Conservation (phyloP, 169 alveolate species). For the Besnoitia besnoiti region DNA sequence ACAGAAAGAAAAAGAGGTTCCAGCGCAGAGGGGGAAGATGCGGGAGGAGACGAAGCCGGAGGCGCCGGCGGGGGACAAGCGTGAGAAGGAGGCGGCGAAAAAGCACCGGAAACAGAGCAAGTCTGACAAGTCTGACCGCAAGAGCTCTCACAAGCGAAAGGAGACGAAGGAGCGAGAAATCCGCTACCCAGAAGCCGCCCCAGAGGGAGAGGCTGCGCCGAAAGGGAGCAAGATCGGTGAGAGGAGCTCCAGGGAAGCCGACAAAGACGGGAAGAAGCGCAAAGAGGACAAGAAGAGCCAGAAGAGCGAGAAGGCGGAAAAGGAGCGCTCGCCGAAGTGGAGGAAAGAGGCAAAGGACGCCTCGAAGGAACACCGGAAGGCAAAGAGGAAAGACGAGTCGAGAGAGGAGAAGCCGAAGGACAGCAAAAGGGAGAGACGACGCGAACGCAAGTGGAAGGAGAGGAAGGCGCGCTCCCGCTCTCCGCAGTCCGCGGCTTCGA, state of each 20-base stretch:
- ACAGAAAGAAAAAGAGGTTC: no score
- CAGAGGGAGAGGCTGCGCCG: no score
- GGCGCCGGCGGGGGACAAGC: constrained; percentile 7
- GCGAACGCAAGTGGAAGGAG: background rate
- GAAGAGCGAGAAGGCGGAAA: background rate
- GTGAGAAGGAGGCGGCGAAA: background rate
- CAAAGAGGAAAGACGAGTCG: background rate
- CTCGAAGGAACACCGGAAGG: background rate
- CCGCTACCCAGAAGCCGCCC: no score
- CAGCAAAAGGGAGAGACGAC: background rate
- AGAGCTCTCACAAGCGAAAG: background rate
- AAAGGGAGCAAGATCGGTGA: no score
- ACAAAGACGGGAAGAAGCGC: background rate
- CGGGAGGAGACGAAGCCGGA: no score
- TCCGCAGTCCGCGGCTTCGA: background rate
- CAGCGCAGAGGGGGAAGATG: no score
- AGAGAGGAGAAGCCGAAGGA: constrained; percentile 20
- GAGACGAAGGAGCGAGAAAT: background rate
- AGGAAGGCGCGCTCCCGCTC: background rate
- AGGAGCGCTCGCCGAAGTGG: background rate
- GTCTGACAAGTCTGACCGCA: background rate
- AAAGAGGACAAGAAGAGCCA: background rate
- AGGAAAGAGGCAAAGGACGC: background rate
- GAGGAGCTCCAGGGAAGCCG: background rate
- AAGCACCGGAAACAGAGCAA: background rate